Conservation (phyloP, 371 early-diverging fungal species). For the Zopfochytrium polystomum region DNA sequence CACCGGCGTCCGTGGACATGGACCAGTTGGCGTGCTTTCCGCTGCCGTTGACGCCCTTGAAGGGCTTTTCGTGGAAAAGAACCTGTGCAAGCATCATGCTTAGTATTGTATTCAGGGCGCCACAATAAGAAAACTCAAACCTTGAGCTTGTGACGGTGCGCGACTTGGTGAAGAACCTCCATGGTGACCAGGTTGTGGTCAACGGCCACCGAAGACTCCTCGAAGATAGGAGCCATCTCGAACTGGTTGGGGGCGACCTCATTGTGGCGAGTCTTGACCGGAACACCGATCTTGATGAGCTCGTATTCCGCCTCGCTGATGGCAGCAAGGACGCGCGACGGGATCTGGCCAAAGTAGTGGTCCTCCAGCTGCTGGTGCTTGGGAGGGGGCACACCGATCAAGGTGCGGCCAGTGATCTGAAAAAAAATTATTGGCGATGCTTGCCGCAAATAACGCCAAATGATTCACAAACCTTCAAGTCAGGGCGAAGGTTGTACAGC, state of each 20-base stretch:
- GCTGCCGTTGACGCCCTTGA: slow-evolving; percentile 96
- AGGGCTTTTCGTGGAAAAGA: slow-evolving; percentile 98
- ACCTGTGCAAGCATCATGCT: slow-evolving; percentile 36
- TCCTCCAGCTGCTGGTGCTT: slow-evolving; percentile 98
- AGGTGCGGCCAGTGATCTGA: slow-evolving; percentile 86
- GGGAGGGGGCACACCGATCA: slow-evolving; percentile 90
- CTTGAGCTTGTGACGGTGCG: slow-evolving; percentile 94
- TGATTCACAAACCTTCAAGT: too few species aligned
- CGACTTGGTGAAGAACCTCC: slow-evolving; percentile 94
- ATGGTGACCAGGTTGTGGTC: slow-evolving; percentile 98
- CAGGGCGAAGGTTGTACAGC: slow-evolving; percentile 87
- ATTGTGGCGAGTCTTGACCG: slow-evolving; percentile 98
- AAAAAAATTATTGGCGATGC: too few species aligned
- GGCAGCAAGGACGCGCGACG: slow-evolving; percentile 84
- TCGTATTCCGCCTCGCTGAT: slow-evolving; percentile 93
- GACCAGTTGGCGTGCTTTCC: slow-evolving; percentile 99
- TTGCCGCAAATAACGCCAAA: too few species aligned
- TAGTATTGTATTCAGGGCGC: slow-evolving; percentile 1
- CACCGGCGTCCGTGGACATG: slow-evolving; percentile 88
- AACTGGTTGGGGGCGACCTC: slow-evolving; percentile 99
- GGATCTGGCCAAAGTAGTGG: slow-evolving; percentile 98
- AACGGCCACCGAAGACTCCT: slow-evolving; percentile 92
- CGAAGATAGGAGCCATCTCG: slow-evolving; percentile 96
- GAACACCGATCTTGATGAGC: slow-evolving; percentile 89
- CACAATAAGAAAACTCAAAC: slow-evolving; percentile 13